Percentiles rank a stretch among this genome's conserved stretches.
Conservation (phyloP, 208 protist genomes). For the Trypanosoma caninum region DNA sequence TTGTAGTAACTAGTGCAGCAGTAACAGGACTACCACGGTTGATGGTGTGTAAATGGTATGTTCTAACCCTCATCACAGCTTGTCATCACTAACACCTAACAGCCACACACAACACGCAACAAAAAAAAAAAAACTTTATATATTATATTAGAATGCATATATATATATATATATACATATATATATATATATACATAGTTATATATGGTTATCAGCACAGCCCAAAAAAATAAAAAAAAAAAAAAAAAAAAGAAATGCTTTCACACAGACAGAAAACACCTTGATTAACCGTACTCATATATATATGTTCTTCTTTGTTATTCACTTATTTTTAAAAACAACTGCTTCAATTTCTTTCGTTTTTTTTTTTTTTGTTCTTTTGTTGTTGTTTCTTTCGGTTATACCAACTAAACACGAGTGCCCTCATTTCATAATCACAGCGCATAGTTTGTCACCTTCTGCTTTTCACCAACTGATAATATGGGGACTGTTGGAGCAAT, state of each 20-base stretch:
- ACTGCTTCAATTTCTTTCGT: no score
- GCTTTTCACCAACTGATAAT: conserved; percentile 81
- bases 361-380: conserved; percentile 2
- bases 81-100: background rate
- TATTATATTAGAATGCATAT: background rate
- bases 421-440: conserved; percentile 31
- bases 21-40: conserved; percentile 54
- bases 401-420: background rate
- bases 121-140: conserved; percentile 4
- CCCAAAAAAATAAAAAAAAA: conserved; percentile 23
- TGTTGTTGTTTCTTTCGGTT: conserved; percentile 6
- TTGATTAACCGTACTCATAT: background rate
- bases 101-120: no score
- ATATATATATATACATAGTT: background rate
- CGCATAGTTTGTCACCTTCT: conserved; percentile 83
- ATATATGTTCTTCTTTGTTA: no score
- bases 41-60: conserved; percentile 54
- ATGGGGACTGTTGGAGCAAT: conserved; percentile 71
- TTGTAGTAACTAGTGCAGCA: conserved; percentile 36
- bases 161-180: conserved; percentile 3
- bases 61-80: conserved; percentile 59
- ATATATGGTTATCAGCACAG: background rate
- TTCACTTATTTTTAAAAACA: no score
- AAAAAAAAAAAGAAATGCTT: background rate
- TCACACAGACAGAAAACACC: background rate